Conservation (phyloP, 768 basidiomycete species). For the Lactarius trivialis region DNA sequence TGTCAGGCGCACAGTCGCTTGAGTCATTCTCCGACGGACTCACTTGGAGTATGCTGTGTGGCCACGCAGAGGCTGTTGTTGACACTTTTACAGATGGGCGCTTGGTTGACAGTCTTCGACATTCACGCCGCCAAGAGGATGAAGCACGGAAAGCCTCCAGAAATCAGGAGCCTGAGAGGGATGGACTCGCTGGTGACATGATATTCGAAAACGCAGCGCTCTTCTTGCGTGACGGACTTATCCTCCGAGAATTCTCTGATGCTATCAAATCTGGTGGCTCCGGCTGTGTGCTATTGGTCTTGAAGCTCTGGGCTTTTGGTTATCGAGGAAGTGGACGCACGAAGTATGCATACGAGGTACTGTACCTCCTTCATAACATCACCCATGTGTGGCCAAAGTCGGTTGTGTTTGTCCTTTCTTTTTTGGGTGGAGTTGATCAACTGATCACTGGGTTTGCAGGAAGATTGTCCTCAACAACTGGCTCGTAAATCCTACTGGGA, state of each 20-base stretch:
- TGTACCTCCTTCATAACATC: slow-evolving; percentile 9
- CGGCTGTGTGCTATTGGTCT: slow-evolving; percentile 10
- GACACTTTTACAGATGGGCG: background rate
- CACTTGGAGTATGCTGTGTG: too few species aligned
- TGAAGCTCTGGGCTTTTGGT: slow-evolving; percentile 25
- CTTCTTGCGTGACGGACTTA: too few species aligned
- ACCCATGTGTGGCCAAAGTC: slow-evolving; percentile 22
- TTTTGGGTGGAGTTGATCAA: background rate
- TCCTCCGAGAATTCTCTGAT: too few species aligned
- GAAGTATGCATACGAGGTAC: slow-evolving; percentile 27
- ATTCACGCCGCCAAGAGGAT: background rate
- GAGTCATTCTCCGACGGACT: too few species aligned
- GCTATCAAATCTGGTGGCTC: slow-evolving; percentile 20
- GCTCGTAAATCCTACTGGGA: slow-evolving; percentile 24
- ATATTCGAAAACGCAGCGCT: slow-evolving; percentile 16
- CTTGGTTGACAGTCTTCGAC: background rate
- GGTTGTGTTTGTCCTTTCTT: slow-evolving; percentile 10
- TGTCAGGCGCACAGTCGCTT: background rate
- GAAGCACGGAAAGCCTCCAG: too few species aligned
- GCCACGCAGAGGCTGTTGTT: background rate
- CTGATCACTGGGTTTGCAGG: slow-evolving; percentile 18
- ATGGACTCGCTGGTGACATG: background rate
- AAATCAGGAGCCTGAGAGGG: too few species aligned
- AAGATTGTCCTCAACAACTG: slow-evolving; percentile 30
- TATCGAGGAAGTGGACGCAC: slow-evolving; percentile 28